Evolutionary conservation across 2,329 filamentous ascomycete species (phyloP).

Genomic region (Fusarium sp.): DNA sequence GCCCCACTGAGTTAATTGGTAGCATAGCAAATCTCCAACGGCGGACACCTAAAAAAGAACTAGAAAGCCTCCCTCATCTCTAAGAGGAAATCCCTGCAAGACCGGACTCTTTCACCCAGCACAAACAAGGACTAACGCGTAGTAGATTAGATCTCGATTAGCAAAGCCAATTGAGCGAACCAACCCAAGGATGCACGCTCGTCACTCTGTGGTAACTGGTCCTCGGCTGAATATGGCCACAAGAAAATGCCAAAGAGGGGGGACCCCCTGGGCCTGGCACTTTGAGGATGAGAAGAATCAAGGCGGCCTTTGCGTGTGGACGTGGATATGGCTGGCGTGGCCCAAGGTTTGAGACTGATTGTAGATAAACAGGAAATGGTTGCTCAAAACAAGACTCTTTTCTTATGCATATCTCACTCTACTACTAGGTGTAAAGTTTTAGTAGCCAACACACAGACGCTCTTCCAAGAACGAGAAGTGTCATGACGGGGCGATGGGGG

Average conservation of each 20-base stretch:
- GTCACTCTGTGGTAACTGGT: slow-evolving; percentile 28
- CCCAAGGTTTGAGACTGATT: slow-evolving; percentile 23
- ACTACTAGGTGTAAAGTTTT: not conserved
- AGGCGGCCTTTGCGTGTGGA: not conserved
- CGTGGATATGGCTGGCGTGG: slow-evolving; percentile 25
- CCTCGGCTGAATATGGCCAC: slow-evolving; percentile 11
- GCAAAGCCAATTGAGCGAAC: slow-evolving; percentile 43
- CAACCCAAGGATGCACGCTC: slow-evolving; percentile 33
- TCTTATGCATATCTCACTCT: slow-evolving; percentile 21
- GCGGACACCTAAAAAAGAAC: slow-evolving; percentile 2
- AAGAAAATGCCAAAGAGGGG: slow-evolving; percentile 9
- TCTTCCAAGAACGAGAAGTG: not conserved
- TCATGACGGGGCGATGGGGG: slow-evolving; percentile 2
- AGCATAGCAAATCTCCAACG: slow-evolving; percentile 11
- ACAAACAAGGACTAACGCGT: slow-evolving; percentile 34
- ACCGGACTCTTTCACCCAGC: slow-evolving; percentile 12
- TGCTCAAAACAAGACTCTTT: not conserved
- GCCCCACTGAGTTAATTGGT: slow-evolving; percentile 13
- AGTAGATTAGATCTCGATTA: slow-evolving; percentile 43
- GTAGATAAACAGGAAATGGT: slow-evolving; percentile 9
- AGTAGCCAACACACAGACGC: not conserved
- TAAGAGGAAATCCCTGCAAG: slow-evolving; percentile 27
- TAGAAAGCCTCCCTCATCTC: slow-evolving; percentile 8
- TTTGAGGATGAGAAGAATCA: slow-evolving; percentile 17
- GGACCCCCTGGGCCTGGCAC: not conserved